These are phyloP conservation scores for Magnolia sinica DNA, from an alignment of 164 flowering plant genomes.

Conservation along the genomic window DNA sequence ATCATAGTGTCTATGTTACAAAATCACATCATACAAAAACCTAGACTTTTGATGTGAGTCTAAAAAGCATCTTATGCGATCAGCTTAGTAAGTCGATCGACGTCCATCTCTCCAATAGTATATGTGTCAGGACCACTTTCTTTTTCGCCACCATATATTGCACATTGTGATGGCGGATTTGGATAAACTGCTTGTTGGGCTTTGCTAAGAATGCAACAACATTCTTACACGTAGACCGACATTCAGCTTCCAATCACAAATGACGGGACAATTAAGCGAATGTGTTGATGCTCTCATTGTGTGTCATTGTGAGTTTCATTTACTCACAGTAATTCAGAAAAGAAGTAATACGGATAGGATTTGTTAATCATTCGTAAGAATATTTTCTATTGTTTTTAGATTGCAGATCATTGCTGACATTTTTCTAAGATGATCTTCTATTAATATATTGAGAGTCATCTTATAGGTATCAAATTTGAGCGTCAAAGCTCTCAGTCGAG, in stretches of 20 bases:
- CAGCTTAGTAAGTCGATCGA: no score
- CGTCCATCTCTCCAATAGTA: no score
- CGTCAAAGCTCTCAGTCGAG: not conserved
- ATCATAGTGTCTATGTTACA: no score
- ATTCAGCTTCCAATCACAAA: not conserved
- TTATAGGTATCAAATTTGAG: not conserved
- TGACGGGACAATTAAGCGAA: not conserved
- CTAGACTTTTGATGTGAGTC: no score
- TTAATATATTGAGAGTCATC: not conserved
- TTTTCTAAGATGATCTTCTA: not conserved
- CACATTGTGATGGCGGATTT: no score
- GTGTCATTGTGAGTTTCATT: not conserved
- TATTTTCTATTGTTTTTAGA: not conserved
- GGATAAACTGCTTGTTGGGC: no score
- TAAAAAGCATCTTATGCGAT: no score
- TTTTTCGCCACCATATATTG: no score
- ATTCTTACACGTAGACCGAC: no score
- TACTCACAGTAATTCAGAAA: not conserved
- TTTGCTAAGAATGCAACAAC: no score
- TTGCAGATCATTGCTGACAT: conserved; percentile 8
- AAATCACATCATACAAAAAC: no score
- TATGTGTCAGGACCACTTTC: no score
- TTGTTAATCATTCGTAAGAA: conserved; percentile 6
- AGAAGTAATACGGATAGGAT: not conserved
- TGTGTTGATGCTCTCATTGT: conserved; percentile 10